Evolutionary conservation across 2,329 filamentous ascomycete genomes (phyloP), one percentile per base, ranked within the genome.

Genomic region (Aspergillus flavus): DNA sequence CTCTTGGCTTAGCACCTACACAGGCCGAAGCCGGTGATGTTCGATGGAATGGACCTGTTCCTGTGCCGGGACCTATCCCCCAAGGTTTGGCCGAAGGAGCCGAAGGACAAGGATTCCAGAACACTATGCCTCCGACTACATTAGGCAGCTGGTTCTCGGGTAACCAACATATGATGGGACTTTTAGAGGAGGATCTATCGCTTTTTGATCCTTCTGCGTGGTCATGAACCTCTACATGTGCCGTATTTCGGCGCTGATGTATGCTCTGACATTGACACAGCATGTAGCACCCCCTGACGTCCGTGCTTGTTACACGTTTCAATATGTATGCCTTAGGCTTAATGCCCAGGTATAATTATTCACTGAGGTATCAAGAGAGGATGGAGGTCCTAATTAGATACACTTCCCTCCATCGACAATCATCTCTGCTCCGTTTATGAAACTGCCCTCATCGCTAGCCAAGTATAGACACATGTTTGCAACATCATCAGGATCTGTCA

Each of bases 351-450:
- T 28, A 16, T 59, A 30, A 26, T 32, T 26, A 4, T 28, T 30
- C 41, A 32, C 14, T 50, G 4, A 14, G 23, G 28, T 36, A 21
- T 2, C 9, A 19, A 54, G 16, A 26, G 23, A 30, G n/a, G 6
- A 19, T 1, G 21, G 12, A 9, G 21, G 28, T 5, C 4, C 10
- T 12, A 11, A 48, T 32, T 69, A 79, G 58, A 79, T 73, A 68
- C 76, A 78, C 64, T 79, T 81, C 32, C 84, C 84, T 46, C 86
- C 86, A 76, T 88, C 86, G 50, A 90, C 85, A 59, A 91, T 86
- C 65, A 92, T 79, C 65, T 90, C 89, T n/a, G 89, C 83, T 0
- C 90, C 91, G 0, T 89, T 92, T 66, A 93, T 86, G 69, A 93
- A 92, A 3, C 81, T 83, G 0, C 87, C 88, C 71, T 93, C 91